phyloP scores from a whole-genome alignment of 1,284 basidiomycete species.

The Sporisorium scitamineum region DNA sequence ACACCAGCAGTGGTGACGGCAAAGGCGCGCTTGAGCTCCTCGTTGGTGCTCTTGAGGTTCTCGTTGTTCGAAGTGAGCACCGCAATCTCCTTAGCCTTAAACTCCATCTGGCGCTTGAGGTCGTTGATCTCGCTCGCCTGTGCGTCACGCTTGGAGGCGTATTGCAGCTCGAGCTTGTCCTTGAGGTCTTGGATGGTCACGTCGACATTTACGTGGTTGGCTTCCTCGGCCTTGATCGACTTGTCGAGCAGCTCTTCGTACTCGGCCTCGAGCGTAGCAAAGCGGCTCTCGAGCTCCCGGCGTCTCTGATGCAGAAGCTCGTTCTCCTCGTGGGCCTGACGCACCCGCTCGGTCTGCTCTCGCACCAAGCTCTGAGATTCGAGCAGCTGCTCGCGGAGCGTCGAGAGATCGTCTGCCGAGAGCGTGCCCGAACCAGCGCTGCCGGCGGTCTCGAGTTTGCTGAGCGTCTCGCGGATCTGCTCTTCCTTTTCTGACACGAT shows the following conservation, averaged over 20 bases:
- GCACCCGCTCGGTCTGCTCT: slow-evolving; percentile 88
- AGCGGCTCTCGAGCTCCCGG: slow-evolving; percentile 87
- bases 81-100: slow-evolving; percentile 86
- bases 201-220: slow-evolving; percentile 69
- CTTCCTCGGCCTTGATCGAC: slow-evolving; percentile 68
- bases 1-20: slow-evolving; percentile 95
- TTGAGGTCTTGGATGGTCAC: slow-evolving; percentile 90
- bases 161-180: slow-evolving; percentile 93
- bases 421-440: slow-evolving; percentile 31
- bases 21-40: slow-evolving; percentile 89
- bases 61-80: slow-evolving; percentile 88
- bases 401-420: slow-evolving; percentile 81
- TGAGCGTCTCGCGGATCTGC: slow-evolving; percentile 83
- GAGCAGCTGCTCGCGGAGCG: slow-evolving; percentile 85
- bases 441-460: slow-evolving; percentile 78
- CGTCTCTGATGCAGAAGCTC: slow-evolving; percentile 84
- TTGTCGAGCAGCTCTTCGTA: slow-evolving; percentile 90
- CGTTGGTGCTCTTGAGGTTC: slow-evolving; percentile 93
- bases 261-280: slow-evolving; percentile 85
- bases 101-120: slow-evolving; percentile 89
- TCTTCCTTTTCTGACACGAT: slow-evolving; percentile 93
- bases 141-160: slow-evolving; percentile 89
- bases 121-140: slow-evolving; percentile 87
- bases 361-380: slow-evolving; percentile 87
- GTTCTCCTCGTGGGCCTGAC: slow-evolving; percentile 90